Evolutionary conservation across 371 early-diverging fungal genomes (phyloP), one percentile per base, ranked within the genome.

Genomic region (Phascolomyces articulosus): DNA sequence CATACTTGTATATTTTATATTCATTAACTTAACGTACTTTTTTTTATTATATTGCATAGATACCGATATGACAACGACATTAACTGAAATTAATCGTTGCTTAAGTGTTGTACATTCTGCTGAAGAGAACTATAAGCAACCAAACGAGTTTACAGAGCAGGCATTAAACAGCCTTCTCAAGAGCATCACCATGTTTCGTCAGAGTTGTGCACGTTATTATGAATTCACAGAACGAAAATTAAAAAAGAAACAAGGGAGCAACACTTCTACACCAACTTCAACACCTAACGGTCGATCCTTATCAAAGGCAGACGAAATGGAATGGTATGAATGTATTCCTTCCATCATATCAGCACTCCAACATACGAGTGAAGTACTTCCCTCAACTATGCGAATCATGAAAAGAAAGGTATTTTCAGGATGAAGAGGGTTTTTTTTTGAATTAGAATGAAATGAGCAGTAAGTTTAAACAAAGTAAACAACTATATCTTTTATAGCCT

Each of bases 341-440:
- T 10, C 24, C 18, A 56, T 63, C 13, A 16, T 51, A 29, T 40
- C 53, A 1, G 66, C 51, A 8, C 64, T 74, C 2, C 57, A 67
- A 9, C 57, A 41, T 27, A 71, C 71, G 29, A 66, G 65, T 34
- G 77, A 74, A 9, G 24, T 68, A 4, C 28, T 71, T 3, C 69
- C 67, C 10, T 41, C 55, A 13, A 53, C 31, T 34, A 26, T 75
- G 15, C 54, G 48, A 4, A 34, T 67, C 26, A 55, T 71, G 26
- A 62, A 61, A 34, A 62, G 60, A 16, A 69, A 69, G 71, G 75
- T 71, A 63, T 41, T 41, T 18, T 38, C n/a, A n/a, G n/a, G n/a
- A n/a, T n/a, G n/a, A n/a, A n/a, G n/a, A n/a, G n/a, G n/a, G n/a
- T n/a, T n/a, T n/a, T n/a, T n/a, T n/a, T n/a, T n/a, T n/a, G n/a